Base-by-base conservation (phyloP, 306 rosid species). In the Cicer bijugum region DNA sequence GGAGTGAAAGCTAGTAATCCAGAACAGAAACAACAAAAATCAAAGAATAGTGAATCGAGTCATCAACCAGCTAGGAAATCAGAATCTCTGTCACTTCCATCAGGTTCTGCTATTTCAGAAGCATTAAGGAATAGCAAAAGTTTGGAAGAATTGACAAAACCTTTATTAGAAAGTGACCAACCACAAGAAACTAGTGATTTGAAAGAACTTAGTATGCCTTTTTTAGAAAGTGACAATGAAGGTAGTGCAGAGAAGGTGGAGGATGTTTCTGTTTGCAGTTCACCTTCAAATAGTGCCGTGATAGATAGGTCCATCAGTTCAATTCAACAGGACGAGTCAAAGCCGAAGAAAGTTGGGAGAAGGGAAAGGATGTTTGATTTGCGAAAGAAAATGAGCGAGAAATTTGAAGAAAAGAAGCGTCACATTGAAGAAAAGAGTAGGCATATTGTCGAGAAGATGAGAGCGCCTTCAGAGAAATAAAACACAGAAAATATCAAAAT, bases 321-420 rank as follows among this genome's bases (percentile, higher is more conserved):
- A 46, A 8, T 57, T 7, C 90, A 88, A 61, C 86, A 66, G 12
- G 93, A 89, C 70, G 87, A 84, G 33, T 12, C 66, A 33, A 85
- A 67, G 87, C 79, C 82, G 43, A 94, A 69, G 83, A 89, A 85
- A 86, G 47, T 77, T 40, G 97, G 99, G 56, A 87, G 64, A 85
- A 91, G 68, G 81, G 96, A 89, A 78, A 91, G 71, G 82, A 88
- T 94, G 85, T 77, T 87, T 57, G 96, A 89, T 82, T 75, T 91
- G 55, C 78, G 90, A 69, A 94, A 86, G 88, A 94, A 78, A 84
- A 57, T 91, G 97, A 84, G 91, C 7, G 95, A 91, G 81, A 94
- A 89, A 81, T 80, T 91, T 8, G 99, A 91, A 85, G 96, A 94
- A 76, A 91, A 91, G 85, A 90, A 84, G 85, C 91, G 96, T 14